Conservation (phyloP, 2,329 filamentous ascomycete genomes). For the Paracorniculantispora psalliotae region DNA sequence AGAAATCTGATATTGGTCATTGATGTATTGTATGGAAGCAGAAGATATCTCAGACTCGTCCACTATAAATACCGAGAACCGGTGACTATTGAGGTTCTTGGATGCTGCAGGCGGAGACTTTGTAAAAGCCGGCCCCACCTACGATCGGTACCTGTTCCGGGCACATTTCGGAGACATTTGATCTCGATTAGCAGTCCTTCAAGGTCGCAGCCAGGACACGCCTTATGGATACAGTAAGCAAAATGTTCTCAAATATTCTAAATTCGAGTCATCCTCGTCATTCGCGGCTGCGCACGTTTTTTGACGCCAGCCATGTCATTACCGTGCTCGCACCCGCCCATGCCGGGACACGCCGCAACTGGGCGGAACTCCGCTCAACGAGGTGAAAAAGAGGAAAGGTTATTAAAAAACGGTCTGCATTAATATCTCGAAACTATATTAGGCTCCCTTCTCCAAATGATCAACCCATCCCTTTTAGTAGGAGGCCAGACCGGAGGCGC, state of each 20-base stretch:
- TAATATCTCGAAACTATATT: too few species aligned
- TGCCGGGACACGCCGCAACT: too few species aligned
- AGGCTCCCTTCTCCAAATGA: not conserved
- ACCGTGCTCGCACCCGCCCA: too few species aligned
- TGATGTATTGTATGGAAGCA: not conserved
- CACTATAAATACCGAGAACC: conserved; percentile 1
- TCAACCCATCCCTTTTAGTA: not conserved
- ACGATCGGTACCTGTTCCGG: not conserved
- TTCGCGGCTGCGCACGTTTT: too few species aligned
- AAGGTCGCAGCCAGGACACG: not conserved
- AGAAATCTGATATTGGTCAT: not conserved
- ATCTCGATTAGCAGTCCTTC: not conserved
- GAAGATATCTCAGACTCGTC: not conserved
- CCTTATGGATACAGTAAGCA: not conserved
- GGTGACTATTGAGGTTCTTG: not conserved
- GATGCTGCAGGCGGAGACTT: not conserved
- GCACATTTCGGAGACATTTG: conserved; percentile 8
- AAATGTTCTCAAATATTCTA: too few species aligned
- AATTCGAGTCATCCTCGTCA: too few species aligned
- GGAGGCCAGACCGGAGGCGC: conserved; percentile 16
- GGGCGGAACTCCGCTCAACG: too few species aligned
- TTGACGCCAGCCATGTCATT: too few species aligned
- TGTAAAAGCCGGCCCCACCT: not conserved
- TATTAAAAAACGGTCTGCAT: too few species aligned
- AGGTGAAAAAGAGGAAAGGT: too few species aligned